Evolutionary conservation across 2,329 filamentous ascomycete genomes (phyloP).

Genomic region (Trichoderma guizhouense): DNA sequence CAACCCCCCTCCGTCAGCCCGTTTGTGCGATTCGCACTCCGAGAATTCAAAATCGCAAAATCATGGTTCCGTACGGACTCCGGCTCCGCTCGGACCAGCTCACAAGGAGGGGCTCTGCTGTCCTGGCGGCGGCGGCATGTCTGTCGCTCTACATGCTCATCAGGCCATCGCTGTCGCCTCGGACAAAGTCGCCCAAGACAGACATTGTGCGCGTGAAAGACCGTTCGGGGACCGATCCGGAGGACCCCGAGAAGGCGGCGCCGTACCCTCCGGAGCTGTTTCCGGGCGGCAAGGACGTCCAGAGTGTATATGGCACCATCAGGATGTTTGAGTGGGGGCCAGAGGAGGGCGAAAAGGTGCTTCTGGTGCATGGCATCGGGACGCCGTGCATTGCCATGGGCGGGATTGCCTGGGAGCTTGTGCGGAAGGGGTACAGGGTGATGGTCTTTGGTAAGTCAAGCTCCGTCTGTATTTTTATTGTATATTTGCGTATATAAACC

Average conservation of each 20-base stretch:
- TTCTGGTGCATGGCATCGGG: constrained; percentile 77
- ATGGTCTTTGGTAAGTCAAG: constrained; percentile 66
- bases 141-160: constrained; percentile 37
- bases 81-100: constrained; percentile 8
- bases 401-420: constrained; percentile 63
- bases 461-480: not conserved
- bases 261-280: constrained; percentile 69
- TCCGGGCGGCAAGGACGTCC: constrained; percentile 66
- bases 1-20: not conserved
- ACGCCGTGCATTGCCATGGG: constrained; percentile 71
- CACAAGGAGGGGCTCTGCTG: constrained; percentile 13
- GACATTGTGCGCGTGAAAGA: constrained; percentile 6
- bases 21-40: not conserved
- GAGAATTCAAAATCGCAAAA: not conserved
- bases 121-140: constrained; percentile 27
- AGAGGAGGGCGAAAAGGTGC: constrained; percentile 63
- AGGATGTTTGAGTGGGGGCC: constrained; percentile 81
- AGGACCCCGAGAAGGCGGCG: constrained; percentile 24
- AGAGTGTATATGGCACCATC: constrained; percentile 66
- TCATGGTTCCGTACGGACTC: constrained; percentile 15
- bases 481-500: not conserved
- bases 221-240: not conserved
- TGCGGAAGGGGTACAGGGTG: constrained; percentile 65
- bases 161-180: constrained; percentile 25
- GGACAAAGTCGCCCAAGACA: constrained; percentile 4